Base-by-base conservation (phyloP, 345 rosid species). In the Arabis alpina region DNA sequence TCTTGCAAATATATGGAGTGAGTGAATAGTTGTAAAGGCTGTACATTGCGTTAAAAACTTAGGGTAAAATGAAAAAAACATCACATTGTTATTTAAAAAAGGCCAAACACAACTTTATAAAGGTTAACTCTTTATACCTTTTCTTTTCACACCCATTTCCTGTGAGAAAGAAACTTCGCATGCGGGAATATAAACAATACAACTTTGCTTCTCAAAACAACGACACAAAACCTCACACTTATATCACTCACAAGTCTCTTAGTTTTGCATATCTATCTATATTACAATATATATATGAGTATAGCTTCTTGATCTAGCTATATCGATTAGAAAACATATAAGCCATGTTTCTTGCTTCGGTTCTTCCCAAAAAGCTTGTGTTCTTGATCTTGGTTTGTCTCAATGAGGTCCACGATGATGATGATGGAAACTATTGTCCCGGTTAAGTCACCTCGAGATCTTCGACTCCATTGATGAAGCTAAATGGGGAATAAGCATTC, bases 101-200 rank as follows among this genome's bases (percentile, higher is more conserved):
- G 74, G 40, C 69, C 69, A 61, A 75, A 61, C 78, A 68, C 39
- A 67, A 3, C 74, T 75, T 68, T 61, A 25, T 25, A 67, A 68
- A 73, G 70, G 40, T 16, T 54, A 36, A 28, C 13, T 54, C 69
- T 73, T 73, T 64, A 72, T 15, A 64, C 23, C 49, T 36, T 63
- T 54, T 14, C 40, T 51, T 28, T 14, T 12, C 59, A 64, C 51
- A 63, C 59, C 65, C 71, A 64, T 72, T 54, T 47, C 61, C 24
- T 73, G 54, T 24, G 40, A 42, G 56, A 68, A 75, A 54, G 74
- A 69, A 62, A 69, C 54, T 48, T 68, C 0, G 79, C 79, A 75
- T 75, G 79, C 79, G 75, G 74, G 75, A 69, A 75, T 75, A 54
- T 62, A 75, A 27, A 66, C 77, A 10, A 75, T 62, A 69, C 74